These are phyloP conservation scores for Adansonia gregorii DNA, from an alignment of 441 rosid species.

Conservation along the genomic window DNA sequence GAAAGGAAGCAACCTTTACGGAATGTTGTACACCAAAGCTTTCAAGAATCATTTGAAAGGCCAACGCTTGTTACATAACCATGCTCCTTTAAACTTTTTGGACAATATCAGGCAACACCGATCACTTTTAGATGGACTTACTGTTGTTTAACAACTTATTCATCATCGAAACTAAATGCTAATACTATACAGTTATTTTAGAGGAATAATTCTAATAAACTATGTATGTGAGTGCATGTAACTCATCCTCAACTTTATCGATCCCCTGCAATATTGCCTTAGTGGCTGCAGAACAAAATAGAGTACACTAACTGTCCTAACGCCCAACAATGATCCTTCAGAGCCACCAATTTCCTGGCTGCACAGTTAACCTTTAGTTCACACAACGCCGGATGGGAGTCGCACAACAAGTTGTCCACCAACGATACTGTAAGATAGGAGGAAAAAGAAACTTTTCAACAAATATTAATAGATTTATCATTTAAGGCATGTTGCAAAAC, in stretches of 20 bases:
- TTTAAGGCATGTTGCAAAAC: background rate
- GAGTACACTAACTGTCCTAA: conserved; percentile 12
- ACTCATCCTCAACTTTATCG: conserved; percentile 20
- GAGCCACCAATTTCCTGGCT: background rate
- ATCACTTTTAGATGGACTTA: background rate
- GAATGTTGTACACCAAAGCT: background rate
- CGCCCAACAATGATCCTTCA: background rate
- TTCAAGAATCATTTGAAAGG: background rate
- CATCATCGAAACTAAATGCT: background rate
- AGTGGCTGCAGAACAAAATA: background rate
- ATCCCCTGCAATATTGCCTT: background rate
- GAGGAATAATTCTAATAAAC: background rate
- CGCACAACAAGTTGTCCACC: conserved; percentile 71
- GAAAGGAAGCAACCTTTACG: background rate
- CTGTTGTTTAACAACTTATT: background rate
- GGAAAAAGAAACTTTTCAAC: background rate
- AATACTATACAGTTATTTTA: background rate
- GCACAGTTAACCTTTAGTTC: conserved; percentile 16
- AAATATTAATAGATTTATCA: background rate
- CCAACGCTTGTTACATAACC: background rate
- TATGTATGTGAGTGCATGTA: background rate
- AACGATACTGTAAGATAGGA: conserved; percentile 41
- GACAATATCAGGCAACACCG: background rate
- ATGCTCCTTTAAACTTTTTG: background rate
- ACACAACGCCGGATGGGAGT: conserved; percentile 67